Conservation (phyloP, 2,329 filamentous ascomycete species). For the Colletotrichum chlorophyti region DNA sequence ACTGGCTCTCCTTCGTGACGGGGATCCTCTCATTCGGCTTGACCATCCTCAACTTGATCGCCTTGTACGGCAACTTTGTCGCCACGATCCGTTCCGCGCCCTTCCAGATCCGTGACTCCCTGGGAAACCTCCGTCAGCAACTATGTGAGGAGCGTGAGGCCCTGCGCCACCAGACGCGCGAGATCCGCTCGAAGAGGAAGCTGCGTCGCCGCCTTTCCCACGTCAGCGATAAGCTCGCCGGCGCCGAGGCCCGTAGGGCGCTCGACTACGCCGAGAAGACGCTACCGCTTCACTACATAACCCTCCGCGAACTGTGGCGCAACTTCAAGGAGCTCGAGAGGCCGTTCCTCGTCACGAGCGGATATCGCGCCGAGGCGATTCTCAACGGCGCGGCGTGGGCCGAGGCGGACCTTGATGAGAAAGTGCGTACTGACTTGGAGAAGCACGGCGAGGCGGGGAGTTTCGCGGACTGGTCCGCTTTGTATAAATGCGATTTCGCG, state of each 20-base stretch:
- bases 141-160: constrained; percentile 24
- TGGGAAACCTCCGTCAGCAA: constrained; percentile 23
- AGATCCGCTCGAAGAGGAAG: constrained; percentile 13
- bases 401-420: constrained; percentile 23
- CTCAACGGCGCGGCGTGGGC: constrained; percentile 21
- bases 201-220: neutral
- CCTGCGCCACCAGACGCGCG: constrained; percentile 18
- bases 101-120: constrained; percentile 9
- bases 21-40: constrained; percentile 24
- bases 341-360: constrained; percentile 22
- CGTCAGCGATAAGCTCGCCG: neutral
- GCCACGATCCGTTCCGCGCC: constrained; percentile 15
- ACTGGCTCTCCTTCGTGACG: constrained; percentile 24
- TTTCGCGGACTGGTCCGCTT: constrained; percentile 22
- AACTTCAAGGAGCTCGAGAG: constrained; percentile 23
- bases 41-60: constrained; percentile 22
- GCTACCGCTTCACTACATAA: constrained; percentile 19
- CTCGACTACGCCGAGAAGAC: constrained; percentile 18
- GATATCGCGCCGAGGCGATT: constrained; percentile 20
- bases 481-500: constrained; percentile 24
- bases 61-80: constrained; percentile 22
- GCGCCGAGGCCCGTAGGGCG: constrained; percentile 7
- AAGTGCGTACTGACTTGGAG: constrained; percentile 22
- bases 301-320: constrained; percentile 22
- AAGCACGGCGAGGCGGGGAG: constrained; percentile 13